Conservation (phyloP, 768 basidiomycete species). For the Lactarius hatsudake region DNA sequence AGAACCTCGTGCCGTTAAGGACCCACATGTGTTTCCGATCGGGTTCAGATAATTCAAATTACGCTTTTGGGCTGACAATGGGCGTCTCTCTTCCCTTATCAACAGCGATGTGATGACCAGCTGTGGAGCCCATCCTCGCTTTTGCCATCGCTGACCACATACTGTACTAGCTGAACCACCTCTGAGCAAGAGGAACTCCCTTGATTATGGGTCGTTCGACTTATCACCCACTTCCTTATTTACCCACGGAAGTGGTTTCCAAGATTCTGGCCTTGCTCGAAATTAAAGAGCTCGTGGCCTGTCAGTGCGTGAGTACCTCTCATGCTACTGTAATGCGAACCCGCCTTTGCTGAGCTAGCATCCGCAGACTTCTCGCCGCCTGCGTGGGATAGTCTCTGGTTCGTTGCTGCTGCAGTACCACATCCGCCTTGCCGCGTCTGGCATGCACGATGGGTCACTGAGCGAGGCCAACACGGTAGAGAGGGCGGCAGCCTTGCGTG, state of each 20-base stretch:
- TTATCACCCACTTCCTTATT: background rate
- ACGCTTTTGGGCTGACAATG: background rate
- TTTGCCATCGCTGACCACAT: background rate
- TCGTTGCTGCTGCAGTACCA: slow-evolving; percentile 3
- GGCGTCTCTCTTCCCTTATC: background rate
- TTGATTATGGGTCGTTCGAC: background rate
- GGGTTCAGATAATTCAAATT: background rate
- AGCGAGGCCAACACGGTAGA: background rate
- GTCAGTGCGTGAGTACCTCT: background rate
- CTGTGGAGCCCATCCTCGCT: background rate
- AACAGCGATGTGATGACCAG: background rate
- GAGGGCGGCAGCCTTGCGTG: background rate
- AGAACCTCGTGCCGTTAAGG: background rate
- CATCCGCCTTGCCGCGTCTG: slow-evolving; percentile 9
- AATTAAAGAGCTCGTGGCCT: background rate
- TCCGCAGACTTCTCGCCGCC: background rate
- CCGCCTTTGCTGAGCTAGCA: background rate
- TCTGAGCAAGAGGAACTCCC: background rate
- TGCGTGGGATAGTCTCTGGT: background rate
- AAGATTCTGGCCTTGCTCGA: background rate
- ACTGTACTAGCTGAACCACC: background rate
- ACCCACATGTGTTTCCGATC: background rate
- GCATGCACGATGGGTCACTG: slow-evolving; percentile 1
- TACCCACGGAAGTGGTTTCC: background rate
- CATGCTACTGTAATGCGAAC: background rate